These are phyloP conservation scores for Phytophthora colocasiae DNA, from an alignment of 352 stramenopile species.

Conservation along the genomic window DNA sequence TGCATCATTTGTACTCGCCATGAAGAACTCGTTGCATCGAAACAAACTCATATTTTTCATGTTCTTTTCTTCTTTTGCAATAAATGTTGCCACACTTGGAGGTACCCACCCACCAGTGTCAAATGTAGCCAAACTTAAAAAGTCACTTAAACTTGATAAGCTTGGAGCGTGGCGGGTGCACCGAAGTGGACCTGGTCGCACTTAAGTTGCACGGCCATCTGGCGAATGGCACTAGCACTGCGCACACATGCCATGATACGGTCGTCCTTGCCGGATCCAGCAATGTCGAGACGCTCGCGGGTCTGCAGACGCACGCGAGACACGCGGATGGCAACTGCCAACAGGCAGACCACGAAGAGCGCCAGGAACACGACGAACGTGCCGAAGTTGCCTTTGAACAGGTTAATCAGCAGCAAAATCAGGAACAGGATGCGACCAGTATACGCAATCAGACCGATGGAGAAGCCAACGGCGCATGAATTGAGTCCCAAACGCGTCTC, in stretches of 20 bases:
- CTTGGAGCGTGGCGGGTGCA: slow-evolving; percentile 43
- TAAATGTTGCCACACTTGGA: slow-evolving; percentile 10
- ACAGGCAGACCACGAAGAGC: slow-evolving; percentile 25
- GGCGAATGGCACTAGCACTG: slow-evolving; percentile 43
- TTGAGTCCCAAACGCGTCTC: slow-evolving; percentile 44
- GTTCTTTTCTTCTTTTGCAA: slow-evolving; percentile 1
- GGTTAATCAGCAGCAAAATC: slow-evolving; percentile 22
- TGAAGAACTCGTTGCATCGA: not conserved
- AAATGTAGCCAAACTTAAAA: not conserved
- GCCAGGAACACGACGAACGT: slow-evolving; percentile 25
- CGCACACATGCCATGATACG: slow-evolving; percentile 25
- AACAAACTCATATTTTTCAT: slow-evolving; percentile 6
- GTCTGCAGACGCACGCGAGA: slow-evolving; percentile 33
- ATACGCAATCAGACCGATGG: slow-evolving; percentile 29
- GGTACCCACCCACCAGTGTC: not conserved
- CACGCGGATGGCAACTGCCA: slow-evolving; percentile 36
- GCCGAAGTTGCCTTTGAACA: slow-evolving; percentile 22
- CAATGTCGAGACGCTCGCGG: slow-evolving; percentile 45
- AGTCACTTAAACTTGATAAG: slow-evolving; percentile 44
- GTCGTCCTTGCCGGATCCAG: slow-evolving; percentile 41
- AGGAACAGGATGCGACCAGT: slow-evolving; percentile 32
- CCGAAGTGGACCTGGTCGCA: slow-evolving; percentile 46
- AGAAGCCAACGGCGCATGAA: slow-evolving; percentile 25
- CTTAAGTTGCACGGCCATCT: slow-evolving; percentile 51
- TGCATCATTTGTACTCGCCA: not conserved